Percentiles rank a stretch among this genome's conserved stretches.
Evolutionary conservation across 495 filamentous ascomycete species (phyloP).

Genomic region (Aspergillus indologenus): DNA sequence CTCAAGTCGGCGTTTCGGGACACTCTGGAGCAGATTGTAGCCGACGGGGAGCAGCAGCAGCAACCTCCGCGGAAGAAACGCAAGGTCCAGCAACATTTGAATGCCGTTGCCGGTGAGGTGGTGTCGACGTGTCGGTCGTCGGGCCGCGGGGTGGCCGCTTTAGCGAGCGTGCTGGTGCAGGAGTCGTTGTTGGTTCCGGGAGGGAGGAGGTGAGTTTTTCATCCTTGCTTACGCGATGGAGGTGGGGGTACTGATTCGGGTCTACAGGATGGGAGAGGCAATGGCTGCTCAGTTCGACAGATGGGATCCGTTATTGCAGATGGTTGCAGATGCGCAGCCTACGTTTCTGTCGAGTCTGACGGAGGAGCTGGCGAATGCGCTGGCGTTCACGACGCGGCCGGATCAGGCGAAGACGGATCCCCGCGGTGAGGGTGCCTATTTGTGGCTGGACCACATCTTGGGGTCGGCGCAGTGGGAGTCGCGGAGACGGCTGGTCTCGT

Average conservation of each 20-base stretch:
- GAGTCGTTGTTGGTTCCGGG: constrained; percentile 27
- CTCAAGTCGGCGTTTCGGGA: constrained; percentile 20
- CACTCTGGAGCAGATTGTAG: constrained; percentile 20
- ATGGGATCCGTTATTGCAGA: constrained; percentile 38
- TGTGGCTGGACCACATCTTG: constrained; percentile 43
- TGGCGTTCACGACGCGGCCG: constrained; percentile 24
- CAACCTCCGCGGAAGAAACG: constrained; percentile 33
- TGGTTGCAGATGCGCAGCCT: constrained; percentile 27
- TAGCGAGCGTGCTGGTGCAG: constrained; percentile 32
- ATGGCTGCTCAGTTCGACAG: constrained; percentile 28
- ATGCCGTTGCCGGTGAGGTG: constrained; percentile 26
- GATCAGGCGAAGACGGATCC: constrained; percentile 21
- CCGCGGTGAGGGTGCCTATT: constrained; percentile 30
- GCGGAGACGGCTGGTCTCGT: constrained; percentile 26
- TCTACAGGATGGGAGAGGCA: constrained; percentile 31
- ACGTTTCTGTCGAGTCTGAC: constrained; percentile 33
- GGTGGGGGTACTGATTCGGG: not conserved
- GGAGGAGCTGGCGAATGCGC: constrained; percentile 35
- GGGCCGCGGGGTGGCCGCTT: constrained; percentile 15
- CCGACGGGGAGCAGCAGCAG: constrained; percentile 4
- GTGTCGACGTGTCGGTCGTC: constrained; percentile 28
- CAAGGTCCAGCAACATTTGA: constrained; percentile 25
- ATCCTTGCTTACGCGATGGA: not conserved
- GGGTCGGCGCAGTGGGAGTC: constrained; percentile 34
- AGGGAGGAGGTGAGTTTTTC: constrained; percentile 31